phyloP scores from a whole-genome alignment of 176 grass and related monocot species.

The Thinopyrum elongatum region DNA sequence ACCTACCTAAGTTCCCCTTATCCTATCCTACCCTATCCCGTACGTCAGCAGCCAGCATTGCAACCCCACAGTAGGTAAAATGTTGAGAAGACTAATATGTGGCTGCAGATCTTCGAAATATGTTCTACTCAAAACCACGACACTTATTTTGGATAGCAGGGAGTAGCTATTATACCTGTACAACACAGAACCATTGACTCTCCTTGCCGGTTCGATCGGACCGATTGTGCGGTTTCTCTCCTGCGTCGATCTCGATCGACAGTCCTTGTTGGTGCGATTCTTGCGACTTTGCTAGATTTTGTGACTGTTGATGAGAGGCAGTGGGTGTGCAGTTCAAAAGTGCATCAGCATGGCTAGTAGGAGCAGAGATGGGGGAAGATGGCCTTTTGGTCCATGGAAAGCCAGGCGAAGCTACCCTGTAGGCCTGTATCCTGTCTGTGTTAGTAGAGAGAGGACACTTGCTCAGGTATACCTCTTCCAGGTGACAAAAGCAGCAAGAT shows the following conservation, averaged over 20 bases:
- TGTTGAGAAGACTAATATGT: not conserved
- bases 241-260: too few species aligned
- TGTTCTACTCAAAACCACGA: not conserved
- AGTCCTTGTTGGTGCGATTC: not conserved
- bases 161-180: not conserved
- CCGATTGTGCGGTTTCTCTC: too few species aligned
- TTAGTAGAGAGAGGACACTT: not conserved
- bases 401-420: not conserved
- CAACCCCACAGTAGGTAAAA: not conserved
- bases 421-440: not conserved
- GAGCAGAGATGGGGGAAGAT: not conserved
- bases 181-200: not conserved
- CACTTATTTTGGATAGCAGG: too few species aligned
- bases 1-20: constrained; percentile 23
- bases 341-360: not conserved
- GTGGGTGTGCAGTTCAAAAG: not conserved
- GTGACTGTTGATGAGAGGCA: not conserved
- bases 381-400: constrained; percentile 6
- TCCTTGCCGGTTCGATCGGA: too few species aligned
- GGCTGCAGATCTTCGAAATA: not conserved
- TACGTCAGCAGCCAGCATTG: not conserved
- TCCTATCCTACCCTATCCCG: constrained; percentile 13
- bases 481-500: too few species aligned
- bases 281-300: not conserved
- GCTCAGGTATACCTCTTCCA: not conserved